These are phyloP conservation scores for Aspergillus novoparasiticus DNA, from an alignment of 2,329 filamentous ascomycete genomes.

Conservation along the genomic window DNA sequence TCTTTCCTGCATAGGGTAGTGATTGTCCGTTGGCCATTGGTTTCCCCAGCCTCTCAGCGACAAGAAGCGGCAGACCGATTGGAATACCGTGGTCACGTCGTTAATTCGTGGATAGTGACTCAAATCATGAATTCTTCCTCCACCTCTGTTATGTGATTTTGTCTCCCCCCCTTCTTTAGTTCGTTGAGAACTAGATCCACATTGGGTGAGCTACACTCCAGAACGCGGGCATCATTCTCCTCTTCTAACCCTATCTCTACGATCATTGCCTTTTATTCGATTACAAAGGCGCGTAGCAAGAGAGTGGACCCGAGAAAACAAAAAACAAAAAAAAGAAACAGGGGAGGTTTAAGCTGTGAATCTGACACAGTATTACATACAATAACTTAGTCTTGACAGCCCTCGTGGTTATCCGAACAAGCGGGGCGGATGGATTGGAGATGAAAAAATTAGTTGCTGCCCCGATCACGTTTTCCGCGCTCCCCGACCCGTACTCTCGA, in stretches of 20 bases:
- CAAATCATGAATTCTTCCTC: neutral
- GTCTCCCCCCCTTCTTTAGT: neutral
- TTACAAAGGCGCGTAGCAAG: neutral
- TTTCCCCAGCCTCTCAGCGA: neutral
- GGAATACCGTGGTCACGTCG: neutral
- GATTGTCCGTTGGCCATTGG: slow-evolving; percentile 7
- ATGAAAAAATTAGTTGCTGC: slow-evolving; percentile 16
- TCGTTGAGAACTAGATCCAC: neutral
- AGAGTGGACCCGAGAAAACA: neutral
- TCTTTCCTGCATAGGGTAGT: slow-evolving; percentile 5
- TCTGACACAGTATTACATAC: slow-evolving; percentile 15
- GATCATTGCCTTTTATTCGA: neutral
- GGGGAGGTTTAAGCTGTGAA: neutral
- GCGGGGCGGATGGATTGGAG: slow-evolving; percentile 16
- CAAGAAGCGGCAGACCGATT: slow-evolving; percentile 8
- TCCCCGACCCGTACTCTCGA: slow-evolving; percentile 8
- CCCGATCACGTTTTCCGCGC: slow-evolving; percentile 20
- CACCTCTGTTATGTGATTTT: neutral
- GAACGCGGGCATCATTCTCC: neutral
- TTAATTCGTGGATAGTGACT: neutral
- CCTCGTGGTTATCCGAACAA: slow-evolving; percentile 28
- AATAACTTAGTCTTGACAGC: slow-evolving; percentile 16
- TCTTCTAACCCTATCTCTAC: neutral
- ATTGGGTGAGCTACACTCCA: neutral
- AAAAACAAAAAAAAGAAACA: neutral